Conservation (phyloP, 1,139 yeast genomes). For the Kodamaea derodonti region DNA sequence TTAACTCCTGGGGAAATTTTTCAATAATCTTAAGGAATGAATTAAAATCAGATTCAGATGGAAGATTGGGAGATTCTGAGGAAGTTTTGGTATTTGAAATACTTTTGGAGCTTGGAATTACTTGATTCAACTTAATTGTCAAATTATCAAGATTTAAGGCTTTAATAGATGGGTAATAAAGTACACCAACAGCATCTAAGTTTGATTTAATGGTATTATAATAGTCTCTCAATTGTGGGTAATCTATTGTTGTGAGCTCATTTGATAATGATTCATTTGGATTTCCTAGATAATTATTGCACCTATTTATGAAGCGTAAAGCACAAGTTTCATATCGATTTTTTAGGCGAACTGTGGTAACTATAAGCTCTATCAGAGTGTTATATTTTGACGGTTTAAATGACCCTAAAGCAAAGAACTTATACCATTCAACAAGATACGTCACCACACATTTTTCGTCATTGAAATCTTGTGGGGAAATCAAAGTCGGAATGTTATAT, state of each 20-base stretch:
- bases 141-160: slow-evolving; percentile 13
- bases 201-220: slow-evolving; percentile 8
- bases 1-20: slow-evolving; percentile 2
- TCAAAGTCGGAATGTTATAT: slow-evolving; percentile 51
- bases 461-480: slow-evolving; percentile 60
- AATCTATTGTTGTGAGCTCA: slow-evolving; percentile 18
- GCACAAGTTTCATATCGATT: slow-evolving; percentile 31
- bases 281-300: slow-evolving; percentile 12
- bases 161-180: slow-evolving; percentile 17
- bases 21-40: not conserved
- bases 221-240: slow-evolving; percentile 14
- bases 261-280: slow-evolving; percentile 1
- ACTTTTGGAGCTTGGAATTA: not conserved
- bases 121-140: slow-evolving; percentile 11
- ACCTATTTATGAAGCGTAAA: slow-evolving; percentile 25
- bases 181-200: slow-evolving; percentile 9
- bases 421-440: slow-evolving; percentile 65
- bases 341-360: slow-evolving; percentile 22
- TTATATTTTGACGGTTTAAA: slow-evolving; percentile 9
- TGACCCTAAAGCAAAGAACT: slow-evolving; percentile 36
- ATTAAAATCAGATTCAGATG: slow-evolving; percentile 1
- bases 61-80: not conserved
- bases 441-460: slow-evolving; percentile 68
- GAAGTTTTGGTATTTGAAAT: not conserved
- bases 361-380: slow-evolving; percentile 19